Conservation (phyloP, 306 rosid species). For the Morella rubra region DNA sequence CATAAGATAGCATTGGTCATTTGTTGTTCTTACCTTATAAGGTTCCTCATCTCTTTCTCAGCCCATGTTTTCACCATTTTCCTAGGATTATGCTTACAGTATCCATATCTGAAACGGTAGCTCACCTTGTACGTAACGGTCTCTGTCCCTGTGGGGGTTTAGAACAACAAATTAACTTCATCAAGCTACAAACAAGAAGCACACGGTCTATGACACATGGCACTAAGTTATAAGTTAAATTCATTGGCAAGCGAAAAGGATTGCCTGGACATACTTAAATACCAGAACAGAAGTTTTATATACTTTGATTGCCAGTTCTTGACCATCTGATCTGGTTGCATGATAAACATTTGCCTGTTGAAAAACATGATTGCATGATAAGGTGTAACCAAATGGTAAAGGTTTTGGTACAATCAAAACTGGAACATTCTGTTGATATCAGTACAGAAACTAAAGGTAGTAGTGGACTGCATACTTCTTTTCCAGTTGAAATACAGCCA, state of each 20-base stretch:
- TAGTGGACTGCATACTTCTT: conserved; percentile 59
- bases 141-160: conserved; percentile 77
- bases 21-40: conserved; percentile 54
- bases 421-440: not conserved
- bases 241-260: conserved; percentile 22
- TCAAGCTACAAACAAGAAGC: conserved; percentile 7
- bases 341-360: conserved; percentile 94
- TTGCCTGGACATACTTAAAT: conserved; percentile 60
- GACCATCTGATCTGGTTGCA: conserved; percentile 79
- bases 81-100: conserved; percentile 87
- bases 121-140: conserved; percentile 95
- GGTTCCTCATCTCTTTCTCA: conserved; percentile 93
- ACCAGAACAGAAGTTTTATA: conserved; percentile 88
- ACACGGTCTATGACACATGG: conserved; percentile 2
- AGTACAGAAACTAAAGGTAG: conserved; percentile 9
- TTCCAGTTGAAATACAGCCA: conserved; percentile 94
- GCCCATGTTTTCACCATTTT: conserved; percentile 99
- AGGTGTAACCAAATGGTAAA: conserved; percentile 2
- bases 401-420: not conserved
- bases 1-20: not conserved
- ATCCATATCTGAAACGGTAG: conserved; percentile 79
- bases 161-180: conserved; percentile 18
- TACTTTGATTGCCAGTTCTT: conserved; percentile 80
- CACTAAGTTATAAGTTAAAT: not conserved
- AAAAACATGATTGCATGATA: conserved; percentile 16